Evolutionary conservation across 1,139 yeast genomes (phyloP).

Genomic region (Kodamaea arcana): DNA sequence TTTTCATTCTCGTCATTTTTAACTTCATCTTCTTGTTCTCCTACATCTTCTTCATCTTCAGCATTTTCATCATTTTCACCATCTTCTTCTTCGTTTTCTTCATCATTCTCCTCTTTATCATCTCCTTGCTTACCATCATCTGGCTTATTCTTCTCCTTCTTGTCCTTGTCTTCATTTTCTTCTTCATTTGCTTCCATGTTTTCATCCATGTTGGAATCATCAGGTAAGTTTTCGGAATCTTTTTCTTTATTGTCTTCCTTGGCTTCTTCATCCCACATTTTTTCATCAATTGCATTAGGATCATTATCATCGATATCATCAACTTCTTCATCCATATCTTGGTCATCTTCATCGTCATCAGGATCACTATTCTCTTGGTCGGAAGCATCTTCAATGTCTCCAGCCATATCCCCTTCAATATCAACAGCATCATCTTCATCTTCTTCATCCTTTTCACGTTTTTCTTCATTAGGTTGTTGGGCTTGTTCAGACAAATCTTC

Average conservation of each 20-base stretch:
- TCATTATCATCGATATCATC: slow-evolving; percentile 88
- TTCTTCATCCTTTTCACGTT: slow-evolving; percentile 58
- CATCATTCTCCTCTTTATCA: slow-evolving; percentile 27
- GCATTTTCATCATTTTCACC: slow-evolving; percentile 33
- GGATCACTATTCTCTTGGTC: slow-evolving; percentile 63
- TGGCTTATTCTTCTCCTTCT: slow-evolving; percentile 29
- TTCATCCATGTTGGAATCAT: slow-evolving; percentile 50
- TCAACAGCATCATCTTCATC: slow-evolving; percentile 81
- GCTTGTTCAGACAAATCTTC: slow-evolving; percentile 90
- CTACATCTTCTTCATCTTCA: slow-evolving; percentile 62
- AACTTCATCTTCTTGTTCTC: slow-evolving; percentile 76
- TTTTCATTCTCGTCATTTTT: slow-evolving; percentile 69
- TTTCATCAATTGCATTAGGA: slow-evolving; percentile 94
- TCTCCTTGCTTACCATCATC: slow-evolving; percentile 35
- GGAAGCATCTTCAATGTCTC: slow-evolving; percentile 76
- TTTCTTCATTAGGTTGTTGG: slow-evolving; percentile 75
- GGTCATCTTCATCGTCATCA: slow-evolving; percentile 48
- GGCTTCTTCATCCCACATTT: slow-evolving; percentile 97
- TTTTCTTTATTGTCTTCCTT: slow-evolving; percentile 70
- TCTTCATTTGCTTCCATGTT: slow-evolving; percentile 64
- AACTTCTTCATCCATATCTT: slow-evolving; percentile 76
- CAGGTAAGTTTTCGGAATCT: slow-evolving; percentile 65
- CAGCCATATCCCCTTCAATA: slow-evolving; percentile 96
- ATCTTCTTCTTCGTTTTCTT: slow-evolving; percentile 26
- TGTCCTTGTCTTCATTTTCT: slow-evolving; percentile 28